A percentile compares a stretch with the other conserved stretches of the same genome.
These are phyloP conservation scores for Echinosphaeria canescens DNA, from an alignment of 2,329 filamentous ascomycete genomes.

Conservation along the genomic window DNA sequence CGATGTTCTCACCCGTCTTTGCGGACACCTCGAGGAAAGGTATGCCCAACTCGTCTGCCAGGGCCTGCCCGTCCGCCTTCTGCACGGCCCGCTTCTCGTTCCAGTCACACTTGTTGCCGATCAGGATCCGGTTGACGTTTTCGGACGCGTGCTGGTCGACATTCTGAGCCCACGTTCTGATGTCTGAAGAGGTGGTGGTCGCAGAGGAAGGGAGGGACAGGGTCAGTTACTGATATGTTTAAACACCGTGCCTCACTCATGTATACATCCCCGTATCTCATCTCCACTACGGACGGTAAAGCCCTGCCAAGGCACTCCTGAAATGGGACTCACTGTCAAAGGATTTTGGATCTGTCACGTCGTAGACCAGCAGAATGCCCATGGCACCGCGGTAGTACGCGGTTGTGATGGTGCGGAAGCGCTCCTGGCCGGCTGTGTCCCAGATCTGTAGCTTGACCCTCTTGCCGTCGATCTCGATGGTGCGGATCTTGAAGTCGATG, in stretches of 20 bases:
- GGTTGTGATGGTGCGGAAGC: constrained; percentile 96
- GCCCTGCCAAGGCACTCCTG: no score
- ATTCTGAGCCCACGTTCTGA: constrained; percentile 98
- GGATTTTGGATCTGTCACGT: constrained; percentile 89
- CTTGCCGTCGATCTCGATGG: constrained; percentile 97
- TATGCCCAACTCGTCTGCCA: constrained; percentile 90
- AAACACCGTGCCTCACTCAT: no score
- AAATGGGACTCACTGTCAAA: constrained; percentile 58
- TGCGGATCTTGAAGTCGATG: constrained; percentile 99
- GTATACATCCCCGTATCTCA: no score
- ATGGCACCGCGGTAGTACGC: constrained; percentile 97
- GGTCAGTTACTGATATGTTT: no score
- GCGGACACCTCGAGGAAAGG: constrained; percentile 97
- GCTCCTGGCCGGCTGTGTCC: constrained; percentile 96
- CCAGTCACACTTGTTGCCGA: constrained; percentile 99
- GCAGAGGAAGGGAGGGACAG: no score
- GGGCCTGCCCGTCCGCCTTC: constrained; percentile 77
- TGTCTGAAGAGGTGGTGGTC: no score
- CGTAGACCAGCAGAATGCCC: constrained; percentile 94
- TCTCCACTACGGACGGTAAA: no score
- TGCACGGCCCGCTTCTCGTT: constrained; percentile 95
- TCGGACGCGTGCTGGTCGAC: constrained; percentile 96
- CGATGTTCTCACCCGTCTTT: constrained; percentile 99
- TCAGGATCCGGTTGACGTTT: constrained; percentile 98
- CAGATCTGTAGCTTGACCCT: constrained; percentile 98